Base-by-base conservation (phyloP, 495 filamentous ascomycete species). In the Neurospora sp. region DNA sequence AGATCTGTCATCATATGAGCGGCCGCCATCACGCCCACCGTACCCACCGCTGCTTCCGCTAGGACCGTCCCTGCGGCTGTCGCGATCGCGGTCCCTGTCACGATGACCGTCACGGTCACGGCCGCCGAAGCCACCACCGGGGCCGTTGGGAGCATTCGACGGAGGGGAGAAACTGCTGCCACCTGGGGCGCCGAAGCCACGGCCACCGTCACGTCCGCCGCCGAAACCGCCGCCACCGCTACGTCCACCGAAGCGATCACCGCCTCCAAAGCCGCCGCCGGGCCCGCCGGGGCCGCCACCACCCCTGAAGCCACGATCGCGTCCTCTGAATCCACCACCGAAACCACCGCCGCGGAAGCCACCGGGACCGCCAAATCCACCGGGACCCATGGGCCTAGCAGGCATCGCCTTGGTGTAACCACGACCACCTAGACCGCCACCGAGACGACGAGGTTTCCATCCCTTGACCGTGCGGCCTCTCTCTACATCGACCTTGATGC, bases 401-500 rank as follows among this genome's bases (percentile, higher is more conserved):
- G 91, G 87, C 74, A 89, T 84, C 8, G 91, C 88, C 81, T 96
- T 97, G 40, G 95, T 98, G 82, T 98, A 98, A 48, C 93, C 92
- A 75, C 95, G 92, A 40, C 94, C 94, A 44, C 96, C 96, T 16
- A 97, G 87, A 39, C 96, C 96, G 76, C 96, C 96, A 71, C 95
- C 96, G 59, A 95, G 91, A 42, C 96, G 93, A 70, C 92, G 90
- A 71, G 96, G 96, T 79, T 92, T 93, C 96, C 96, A 99, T 68
- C 92, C 94, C 77, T 92, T 92, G 65, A 97, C 93, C 42, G 96
- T 98, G 71, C 96, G 91, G 74, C 96, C 96, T 79, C 96, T 91
- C 81, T 99, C 96, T 69, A 98, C 95, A 81, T 99, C 96, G 72
- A 99, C 94, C 78, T 96, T 88, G 74, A 98, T 92, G 70, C 91